Conservation (phyloP, 805 yeast species). For the Pichia deserticola region DNA sequence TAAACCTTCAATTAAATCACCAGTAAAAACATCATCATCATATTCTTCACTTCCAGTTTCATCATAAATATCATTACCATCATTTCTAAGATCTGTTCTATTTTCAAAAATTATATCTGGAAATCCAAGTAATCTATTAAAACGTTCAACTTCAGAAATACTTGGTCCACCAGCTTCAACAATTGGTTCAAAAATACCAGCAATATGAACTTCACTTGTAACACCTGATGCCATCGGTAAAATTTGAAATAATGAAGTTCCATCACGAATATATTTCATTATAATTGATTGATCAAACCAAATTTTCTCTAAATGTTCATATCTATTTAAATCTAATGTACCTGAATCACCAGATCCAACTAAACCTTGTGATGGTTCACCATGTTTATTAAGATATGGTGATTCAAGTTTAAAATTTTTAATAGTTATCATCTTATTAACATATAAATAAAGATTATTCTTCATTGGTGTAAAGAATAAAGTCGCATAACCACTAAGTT, state of each 20-base stretch:
- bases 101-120: slow-evolving; percentile 17
- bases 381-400: slow-evolving; percentile 69
- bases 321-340: slow-evolving; percentile 44
- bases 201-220: slow-evolving; percentile 6
- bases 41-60: neutral
- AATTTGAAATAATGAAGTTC: slow-evolving; percentile 1
- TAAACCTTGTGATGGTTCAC: slow-evolving; percentile 58
- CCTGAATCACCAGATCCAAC: slow-evolving; percentile 51
- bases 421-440: slow-evolving; percentile 6
- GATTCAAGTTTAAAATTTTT: slow-evolving; percentile 35
- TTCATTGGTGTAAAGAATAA: slow-evolving; percentile 24
- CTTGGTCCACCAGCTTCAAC: neutral
- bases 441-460: slow-evolving; percentile 13
- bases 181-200: slow-evolving; percentile 6
- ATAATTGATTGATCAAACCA: slow-evolving; percentile 47
- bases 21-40: neutral
- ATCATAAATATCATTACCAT: no score
- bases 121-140: slow-evolving; percentile 3
- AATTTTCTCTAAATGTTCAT: slow-evolving; percentile 44
- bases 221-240: slow-evolving; percentile 6
- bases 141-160: slow-evolving; percentile 12
- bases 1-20: no score
- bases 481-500: slow-evolving; percentile 15
- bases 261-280: slow-evolving; percentile 11
- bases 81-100: neutral